Percentiles rank a stretch among this genome's conserved stretches.
Conservation (phyloP, 768 basidiomycete species). For the Leccinum subgranulosum region DNA sequence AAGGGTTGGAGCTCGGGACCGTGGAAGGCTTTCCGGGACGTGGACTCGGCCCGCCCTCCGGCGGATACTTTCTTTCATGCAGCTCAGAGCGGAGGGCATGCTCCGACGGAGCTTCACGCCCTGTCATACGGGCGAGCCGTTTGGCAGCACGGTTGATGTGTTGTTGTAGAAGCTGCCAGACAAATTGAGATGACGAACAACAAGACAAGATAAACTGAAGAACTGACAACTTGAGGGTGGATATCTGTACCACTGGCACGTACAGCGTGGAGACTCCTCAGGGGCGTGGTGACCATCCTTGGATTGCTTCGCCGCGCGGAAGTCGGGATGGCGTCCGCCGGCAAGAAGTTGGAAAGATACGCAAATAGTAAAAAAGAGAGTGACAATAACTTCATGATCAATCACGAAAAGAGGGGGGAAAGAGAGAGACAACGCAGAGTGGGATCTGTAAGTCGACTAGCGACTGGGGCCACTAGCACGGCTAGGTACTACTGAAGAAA, state of each 20-base stretch:
- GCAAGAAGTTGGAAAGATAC: constrained; percentile 45
- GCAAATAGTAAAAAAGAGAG: constrained; percentile 51
- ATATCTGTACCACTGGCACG: constrained; percentile 24
- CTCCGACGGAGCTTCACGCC: constrained; percentile 48
- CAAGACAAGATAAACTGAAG: not conserved
- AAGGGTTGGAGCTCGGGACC: constrained; percentile 3
- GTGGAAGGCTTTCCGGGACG: not conserved
- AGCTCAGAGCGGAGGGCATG: constrained; percentile 45
- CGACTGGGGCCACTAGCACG: constrained; percentile 1
- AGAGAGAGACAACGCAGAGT: not conserved
- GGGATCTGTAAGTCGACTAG: constrained; percentile 12
- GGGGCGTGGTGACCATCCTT: constrained; percentile 40
- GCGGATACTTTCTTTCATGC: constrained; percentile 38
- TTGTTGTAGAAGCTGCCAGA: constrained; percentile 58
- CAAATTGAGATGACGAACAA: not conserved
- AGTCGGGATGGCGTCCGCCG: constrained; percentile 26
- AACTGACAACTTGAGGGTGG: constrained; percentile 44
- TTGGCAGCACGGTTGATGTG: constrained; percentile 62
- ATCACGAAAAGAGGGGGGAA: not conserved
- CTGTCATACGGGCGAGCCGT: constrained; percentile 69
- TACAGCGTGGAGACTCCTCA: constrained; percentile 35
- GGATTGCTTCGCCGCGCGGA: constrained; percentile 10
- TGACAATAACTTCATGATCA: constrained; percentile 51
- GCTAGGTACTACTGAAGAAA: not conserved
- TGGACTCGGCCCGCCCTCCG: constrained; percentile 29